Conservation (phyloP, 148 eudicot genomes). For the Vaccinium macrocarpon region DNA sequence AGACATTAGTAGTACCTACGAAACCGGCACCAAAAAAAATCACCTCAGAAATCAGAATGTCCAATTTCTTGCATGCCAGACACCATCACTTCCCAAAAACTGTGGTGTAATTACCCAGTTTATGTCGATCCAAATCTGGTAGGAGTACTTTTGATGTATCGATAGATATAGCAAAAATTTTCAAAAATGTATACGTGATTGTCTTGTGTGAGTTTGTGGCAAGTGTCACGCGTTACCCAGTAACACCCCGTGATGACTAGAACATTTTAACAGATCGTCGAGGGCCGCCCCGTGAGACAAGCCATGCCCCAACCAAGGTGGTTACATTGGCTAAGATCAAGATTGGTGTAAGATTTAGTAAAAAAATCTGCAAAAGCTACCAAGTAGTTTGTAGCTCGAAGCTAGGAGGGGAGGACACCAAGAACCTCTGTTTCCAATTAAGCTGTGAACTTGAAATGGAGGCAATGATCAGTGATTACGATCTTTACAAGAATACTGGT, state of each 20-base stretch:
- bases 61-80: constrained; percentile 4
- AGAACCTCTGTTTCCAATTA: neutral
- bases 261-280: too few species aligned
- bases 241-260: too few species aligned
- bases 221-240: too few species aligned
- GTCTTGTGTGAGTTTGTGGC: neutral
- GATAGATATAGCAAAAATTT: neutral
- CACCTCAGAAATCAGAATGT: neutral
- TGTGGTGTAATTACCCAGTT: neutral
- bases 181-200: neutral
- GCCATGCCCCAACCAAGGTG: neutral
- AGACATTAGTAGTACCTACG: neutral
- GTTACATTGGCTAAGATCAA: neutral
- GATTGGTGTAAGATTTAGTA: neutral
- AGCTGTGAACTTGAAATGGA: neutral
- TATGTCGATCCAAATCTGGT: neutral
- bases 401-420: neutral
- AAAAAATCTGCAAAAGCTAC: neutral
- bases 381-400: too few species aligned
- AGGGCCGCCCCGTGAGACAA: too few species aligned
- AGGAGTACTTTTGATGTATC: neutral
- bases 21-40: neutral
- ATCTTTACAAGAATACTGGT: neutral
- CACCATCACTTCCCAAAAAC: neutral
- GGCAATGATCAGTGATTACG: neutral